phyloP scores from a whole-genome alignment of 768 basidiomycete genomes.

The Boletus subparvulus region DNA sequence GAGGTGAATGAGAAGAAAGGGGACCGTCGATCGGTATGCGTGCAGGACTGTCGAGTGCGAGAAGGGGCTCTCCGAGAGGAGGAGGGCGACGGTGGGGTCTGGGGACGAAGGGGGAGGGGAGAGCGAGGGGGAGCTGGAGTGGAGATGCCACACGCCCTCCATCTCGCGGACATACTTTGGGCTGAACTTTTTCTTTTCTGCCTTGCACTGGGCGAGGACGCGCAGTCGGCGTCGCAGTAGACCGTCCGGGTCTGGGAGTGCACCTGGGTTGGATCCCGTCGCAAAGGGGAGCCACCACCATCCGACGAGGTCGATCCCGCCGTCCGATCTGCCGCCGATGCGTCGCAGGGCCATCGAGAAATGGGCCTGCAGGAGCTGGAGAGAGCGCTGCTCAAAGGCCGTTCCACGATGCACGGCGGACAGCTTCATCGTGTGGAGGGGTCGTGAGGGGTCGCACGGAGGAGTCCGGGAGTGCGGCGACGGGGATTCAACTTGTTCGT shows the following conservation, averaged over 20 bases:
- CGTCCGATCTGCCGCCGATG: conserved; percentile 86
- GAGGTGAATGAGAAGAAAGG: conserved; percentile 77
- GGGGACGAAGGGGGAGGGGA: not conserved
- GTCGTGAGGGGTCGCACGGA: conserved; percentile 26
- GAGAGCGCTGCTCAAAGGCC: conserved; percentile 72
- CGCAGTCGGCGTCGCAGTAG: conserved; percentile 55
- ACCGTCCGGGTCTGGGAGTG: conserved; percentile 17
- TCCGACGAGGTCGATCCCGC: conserved; percentile 84
- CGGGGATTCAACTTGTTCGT: too few relatives aligned
- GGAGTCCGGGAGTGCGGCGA: conserved; percentile 9
- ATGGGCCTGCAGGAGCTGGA: conserved; percentile 55
- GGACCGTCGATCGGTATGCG: conserved; percentile 72
- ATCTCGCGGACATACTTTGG: conserved; percentile 85
- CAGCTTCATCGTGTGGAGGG: conserved; percentile 14
- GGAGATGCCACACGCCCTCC: conserved; percentile 76
- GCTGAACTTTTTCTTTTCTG: conserved; percentile 76
- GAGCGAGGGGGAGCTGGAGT: not conserved
- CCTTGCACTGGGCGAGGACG: conserved; percentile 88
- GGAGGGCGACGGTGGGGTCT: conserved; percentile 53
- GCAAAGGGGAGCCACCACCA: conserved; percentile 86
- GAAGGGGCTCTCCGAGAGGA: conserved; percentile 81
- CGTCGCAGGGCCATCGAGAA: conserved; percentile 79
- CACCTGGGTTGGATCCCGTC: not conserved
- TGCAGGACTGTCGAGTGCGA: conserved; percentile 67
- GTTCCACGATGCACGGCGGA: conserved; percentile 67